Evolutionary conservation across 306 rosid species (phyloP).

Genomic region (Ceratonia siliqua): DNA sequence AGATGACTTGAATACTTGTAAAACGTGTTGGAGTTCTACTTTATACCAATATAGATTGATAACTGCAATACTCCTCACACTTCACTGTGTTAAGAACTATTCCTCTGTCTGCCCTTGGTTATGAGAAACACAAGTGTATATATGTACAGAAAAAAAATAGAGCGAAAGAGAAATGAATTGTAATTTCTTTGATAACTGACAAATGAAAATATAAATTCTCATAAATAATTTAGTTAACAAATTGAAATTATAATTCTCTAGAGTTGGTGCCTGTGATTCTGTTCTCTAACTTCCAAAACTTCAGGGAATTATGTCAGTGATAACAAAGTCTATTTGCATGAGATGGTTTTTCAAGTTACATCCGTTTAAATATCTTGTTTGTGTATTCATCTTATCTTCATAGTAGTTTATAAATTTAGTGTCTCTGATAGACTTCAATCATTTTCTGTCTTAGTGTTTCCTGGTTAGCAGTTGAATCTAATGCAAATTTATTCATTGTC

Average conservation of each 20-base stretch:
- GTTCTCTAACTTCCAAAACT: not conserved
- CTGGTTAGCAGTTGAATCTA: not conserved
- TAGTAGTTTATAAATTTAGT: not conserved
- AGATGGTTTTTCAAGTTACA: not conserved
- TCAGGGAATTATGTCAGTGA: not conserved
- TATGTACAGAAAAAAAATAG: not conserved
- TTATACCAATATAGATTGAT: not conserved
- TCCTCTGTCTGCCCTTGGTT: not conserved
- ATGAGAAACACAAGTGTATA: not conserved
- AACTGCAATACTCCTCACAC: not conserved
- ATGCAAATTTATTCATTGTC: not conserved
- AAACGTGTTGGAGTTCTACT: not conserved
- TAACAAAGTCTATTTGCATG: not conserved
- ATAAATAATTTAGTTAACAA: not conserved
- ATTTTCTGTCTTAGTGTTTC: not conserved
- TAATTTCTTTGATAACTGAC: not conserved
- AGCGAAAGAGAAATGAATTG: not conserved
- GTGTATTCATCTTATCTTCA: not conserved
- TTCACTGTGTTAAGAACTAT: not conserved
- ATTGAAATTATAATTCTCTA: not conserved
- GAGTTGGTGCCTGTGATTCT: not conserved
- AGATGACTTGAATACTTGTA: not conserved
- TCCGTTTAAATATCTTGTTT: not conserved
- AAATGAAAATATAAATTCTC: not conserved
- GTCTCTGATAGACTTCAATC: slow-evolving; percentile 3